Base-by-base conservation (phyloP, 2,329 filamentous ascomycete genomes). In the Parasarocladium wereldwijsianum region DNA sequence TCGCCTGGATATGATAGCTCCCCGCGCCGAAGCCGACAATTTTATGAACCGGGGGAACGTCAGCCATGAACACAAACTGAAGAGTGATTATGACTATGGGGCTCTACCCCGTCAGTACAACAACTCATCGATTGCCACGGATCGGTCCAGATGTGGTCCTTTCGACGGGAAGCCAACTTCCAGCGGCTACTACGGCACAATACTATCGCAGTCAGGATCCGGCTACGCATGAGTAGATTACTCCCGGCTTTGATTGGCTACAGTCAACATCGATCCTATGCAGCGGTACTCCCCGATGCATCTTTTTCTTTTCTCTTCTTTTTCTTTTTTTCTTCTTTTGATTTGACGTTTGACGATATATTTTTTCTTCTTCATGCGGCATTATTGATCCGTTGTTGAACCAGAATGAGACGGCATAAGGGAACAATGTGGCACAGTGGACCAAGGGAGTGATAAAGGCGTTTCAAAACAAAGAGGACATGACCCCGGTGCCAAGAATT, bases 151-250 rank as follows among this genome's bases (percentile, higher is more conserved):
- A 6, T 64, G 64, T 35, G 59, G 58, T 11, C 57, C 62, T 8
- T 71, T 65, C 37, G 66, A 71, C 31, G 62, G 62, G 33, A 71
- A 69, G 40, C 24, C 58, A 8, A 59, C 50, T 24, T 67, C 66
- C 5, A 50, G 47, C 14, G 66, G 65, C 10, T 69, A 65, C 38
- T 72, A 70, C 36, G 67, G 67, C 3, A 61, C 57, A 5, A 49
- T 60, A 38, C 45, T 64, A 17, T 51, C 60, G 6, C 60, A 62
- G 15, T 58, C 63, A 1, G 58, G 60, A 17, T 57, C 62, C 45
- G 57, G 58, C 38, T 55, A 64, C 44, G 54, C 52, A 26, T 19
- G 19, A 26, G 8, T 16, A 11, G 16, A 13, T 24, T 24, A 13
- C 7, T 24, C 8, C 10, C 12, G 23, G 23, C n/a, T n/a, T n/a